Base-by-base conservation (phyloP, 2,329 filamentous ascomycete genomes). In the Penicillium sp. region DNA sequence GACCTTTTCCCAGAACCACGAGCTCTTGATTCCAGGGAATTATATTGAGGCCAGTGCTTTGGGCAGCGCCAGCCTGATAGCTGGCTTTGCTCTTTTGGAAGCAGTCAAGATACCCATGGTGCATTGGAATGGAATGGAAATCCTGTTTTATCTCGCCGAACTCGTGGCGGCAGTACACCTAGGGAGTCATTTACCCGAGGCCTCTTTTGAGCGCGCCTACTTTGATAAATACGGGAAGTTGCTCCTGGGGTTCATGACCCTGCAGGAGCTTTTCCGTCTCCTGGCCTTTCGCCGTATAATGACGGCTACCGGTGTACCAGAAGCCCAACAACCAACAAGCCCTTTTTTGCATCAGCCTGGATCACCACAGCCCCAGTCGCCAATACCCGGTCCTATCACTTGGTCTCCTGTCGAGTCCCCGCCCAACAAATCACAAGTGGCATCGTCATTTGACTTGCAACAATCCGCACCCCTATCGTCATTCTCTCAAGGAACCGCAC, bases 1-100 rank as follows among this genome's bases (percentile, higher is more conserved):
- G 67, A 47, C 54, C 23, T 55, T 66, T 18, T 67, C 65, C 13
- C 61, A 66, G 42, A 56, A 63, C 16, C 58, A 55, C 10, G 43
- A 56, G 42, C 49, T 67, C 22, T 58, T 56, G 7, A 47, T 68
- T n/a, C 63, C 61, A 5, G 65, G 63, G 28, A 68, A 69, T 35
- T 67, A 68, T 34, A 60, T 69, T 38, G 69, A 70, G 51, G 61
- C 67, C 5, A 54, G 57, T 26, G 65, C 69, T n/a, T 44, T 71
- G 28, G 67, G 66, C 3, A 66, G 64, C 37, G 65, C 65, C 26
- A 70, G 68, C 43, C 60, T 71, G 38, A 64, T 70, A 37, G 63
- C 68, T 9, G 69, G 68, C 16, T 70, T 71, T 49, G 64, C 65
- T 34, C 58, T 71, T n/a, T 47, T 71, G 37, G 67, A 69, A 46